Base-by-base conservation (phyloP, 805 yeast genomes). In the Tanozyma kutaoensis region DNA sequence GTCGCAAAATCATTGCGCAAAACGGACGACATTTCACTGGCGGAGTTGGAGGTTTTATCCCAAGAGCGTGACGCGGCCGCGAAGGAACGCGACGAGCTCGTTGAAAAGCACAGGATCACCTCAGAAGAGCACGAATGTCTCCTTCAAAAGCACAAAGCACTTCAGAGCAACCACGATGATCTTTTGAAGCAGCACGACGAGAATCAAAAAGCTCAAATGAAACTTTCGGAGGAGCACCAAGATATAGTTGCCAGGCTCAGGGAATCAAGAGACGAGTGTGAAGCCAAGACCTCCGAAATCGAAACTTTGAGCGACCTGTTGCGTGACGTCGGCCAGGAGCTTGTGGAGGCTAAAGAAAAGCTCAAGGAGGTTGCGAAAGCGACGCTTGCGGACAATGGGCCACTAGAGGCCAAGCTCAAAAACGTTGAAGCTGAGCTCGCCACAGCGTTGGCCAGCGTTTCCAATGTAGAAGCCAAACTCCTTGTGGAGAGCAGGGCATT, bases 231-330 rank as follows among this genome's bases (percentile, higher is more conserved):
- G 24, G 31, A 25, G 24, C 42, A 24, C 30, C 41, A 24, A 12
- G 11, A 28, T 9, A 12, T 25, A 10, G 12, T 13, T 11, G n/a
- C 12, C 11, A 28, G 21, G n/a, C 15, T 27, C 16, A 22, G 20
- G 12, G 14, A 11, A 2, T 11, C 52, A 4, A 53, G 46, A 17
- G 28, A 37, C 3, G 48, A 51, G 6, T 30, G 71, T n/a, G 50
- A 46, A 19, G 24, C 42, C 7, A 72, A 72, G 33, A 31, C 43
- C 9, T 79, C 71, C 29, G 94, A 85, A 41, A 53, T 84, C 12
- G 84, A 72, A 25, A 64, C 60, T 28, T 58, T 79, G 27, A 69
- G 74, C 40, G 95, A 84, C 31, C 80, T 77, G 81, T 47, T 86
- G 28, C 66, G 66, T 35, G 72, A 69, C 30, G 62, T 85, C 15